These are phyloP conservation scores for Dalbergia cochinchinensis DNA, from an alignment of 306 rosid genomes.

Conservation along the genomic window DNA sequence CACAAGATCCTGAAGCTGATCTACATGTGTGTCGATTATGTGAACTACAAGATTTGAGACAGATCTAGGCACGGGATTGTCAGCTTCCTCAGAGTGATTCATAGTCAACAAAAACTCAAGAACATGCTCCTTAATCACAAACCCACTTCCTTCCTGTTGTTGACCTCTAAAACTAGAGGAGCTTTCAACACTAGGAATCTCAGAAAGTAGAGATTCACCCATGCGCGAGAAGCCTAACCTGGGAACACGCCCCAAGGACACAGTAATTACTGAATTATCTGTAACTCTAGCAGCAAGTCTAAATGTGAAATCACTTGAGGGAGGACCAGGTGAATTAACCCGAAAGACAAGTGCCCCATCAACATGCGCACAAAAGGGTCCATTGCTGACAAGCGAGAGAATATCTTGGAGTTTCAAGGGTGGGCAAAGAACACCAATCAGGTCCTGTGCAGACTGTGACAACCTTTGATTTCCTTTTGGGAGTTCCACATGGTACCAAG, in stretches of 20 bases:
- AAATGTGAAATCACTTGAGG: conserved; percentile 85
- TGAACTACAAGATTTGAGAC: conserved; percentile 88
- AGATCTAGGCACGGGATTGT: conserved; percentile 91
- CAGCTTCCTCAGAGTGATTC: conserved; percentile 99
- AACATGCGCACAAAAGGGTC: conserved; percentile 97
- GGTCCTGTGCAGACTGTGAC: conserved; percentile 83
- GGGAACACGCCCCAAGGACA: conserved; percentile 92
- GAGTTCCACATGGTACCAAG: conserved; percentile 99
- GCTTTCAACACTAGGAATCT: conserved; percentile 88
- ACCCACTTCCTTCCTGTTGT: conserved; percentile 63
- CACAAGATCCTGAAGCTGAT: conserved; percentile 93
- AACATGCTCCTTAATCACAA: conserved; percentile 91
- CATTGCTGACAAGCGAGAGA: conserved; percentile 97
- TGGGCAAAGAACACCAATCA: conserved; percentile 88
- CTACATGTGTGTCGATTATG: conserved; percentile 89
- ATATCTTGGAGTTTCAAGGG: conserved; percentile 97
- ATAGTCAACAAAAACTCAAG: conserved; percentile 91
- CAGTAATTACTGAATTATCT: conserved; percentile 81
- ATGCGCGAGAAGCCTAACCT: conserved; percentile 84
- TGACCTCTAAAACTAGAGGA: conserved; percentile 60
- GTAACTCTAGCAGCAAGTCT: conserved; percentile 92
- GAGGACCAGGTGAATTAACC: conserved; percentile 96
- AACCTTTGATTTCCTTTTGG: conserved; percentile 82
- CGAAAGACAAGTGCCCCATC: conserved; percentile 92
- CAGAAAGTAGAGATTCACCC: conserved; percentile 87